Evolutionary conservation across 257 asterid species (phyloP).

Genomic region (Jaltomata sinuosa): DNA sequence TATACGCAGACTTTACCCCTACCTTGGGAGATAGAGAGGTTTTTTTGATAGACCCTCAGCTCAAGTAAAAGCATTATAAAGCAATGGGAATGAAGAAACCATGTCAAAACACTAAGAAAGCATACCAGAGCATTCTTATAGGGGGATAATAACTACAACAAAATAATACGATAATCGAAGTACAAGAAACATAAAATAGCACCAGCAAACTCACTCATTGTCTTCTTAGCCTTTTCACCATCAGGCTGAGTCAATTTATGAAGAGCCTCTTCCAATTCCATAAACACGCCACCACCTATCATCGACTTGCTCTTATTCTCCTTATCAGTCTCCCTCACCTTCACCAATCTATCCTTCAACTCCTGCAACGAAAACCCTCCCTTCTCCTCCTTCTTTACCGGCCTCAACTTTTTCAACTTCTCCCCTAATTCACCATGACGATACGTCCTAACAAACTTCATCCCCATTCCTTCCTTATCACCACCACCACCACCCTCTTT

Average conservation of each 20-base stretch:
- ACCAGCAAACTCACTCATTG: conserved; percentile 15
- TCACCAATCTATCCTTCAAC: conserved; percentile 48
- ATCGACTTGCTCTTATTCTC: conserved; percentile 2
- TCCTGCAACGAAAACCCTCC: conserved; percentile 64
- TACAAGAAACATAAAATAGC: too few species aligned
- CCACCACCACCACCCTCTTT: neutral
- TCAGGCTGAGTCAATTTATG: neutral
- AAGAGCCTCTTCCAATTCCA: conserved; percentile 7
- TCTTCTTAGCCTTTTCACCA: neutral
- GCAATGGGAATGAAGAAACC: too few species aligned
- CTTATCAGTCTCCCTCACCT: conserved; percentile 37
- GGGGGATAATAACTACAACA: too few species aligned
- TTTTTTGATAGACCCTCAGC: too few species aligned
- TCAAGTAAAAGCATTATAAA: too few species aligned
- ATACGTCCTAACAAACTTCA: conserved; percentile 13
- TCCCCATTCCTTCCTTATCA: neutral
- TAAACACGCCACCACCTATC: neutral
- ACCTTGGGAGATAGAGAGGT: too few species aligned
- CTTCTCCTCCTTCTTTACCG: conserved; percentile 38
- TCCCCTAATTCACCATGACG: conserved; percentile 38
- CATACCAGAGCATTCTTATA: too few species aligned
- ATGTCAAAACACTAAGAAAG: too few species aligned
- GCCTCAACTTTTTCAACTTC: conserved; percentile 51
- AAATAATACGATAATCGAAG: too few species aligned
- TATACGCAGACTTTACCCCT: too few species aligned